These are phyloP conservation scores for Crithidia mellificae DNA, from an alignment of 208 protist species.

Conservation along the genomic window DNA sequence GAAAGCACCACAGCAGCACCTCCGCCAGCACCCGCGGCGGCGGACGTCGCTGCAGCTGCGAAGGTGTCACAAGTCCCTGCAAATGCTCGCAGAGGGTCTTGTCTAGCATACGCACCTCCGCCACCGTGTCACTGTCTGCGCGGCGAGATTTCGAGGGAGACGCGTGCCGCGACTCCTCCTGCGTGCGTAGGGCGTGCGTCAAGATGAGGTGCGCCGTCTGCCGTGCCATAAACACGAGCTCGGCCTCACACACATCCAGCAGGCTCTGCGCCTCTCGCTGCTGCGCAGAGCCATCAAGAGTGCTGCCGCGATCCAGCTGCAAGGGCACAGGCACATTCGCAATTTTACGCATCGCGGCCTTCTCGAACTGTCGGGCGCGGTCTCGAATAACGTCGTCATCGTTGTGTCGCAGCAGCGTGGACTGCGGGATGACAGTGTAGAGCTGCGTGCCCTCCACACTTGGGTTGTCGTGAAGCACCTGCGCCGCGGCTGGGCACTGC, in stretches of 20 bases:
- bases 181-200: slow-evolving; percentile 23
- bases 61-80: slow-evolving; percentile 9
- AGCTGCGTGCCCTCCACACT: slow-evolving; percentile 30
- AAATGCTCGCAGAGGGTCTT: slow-evolving; percentile 23
- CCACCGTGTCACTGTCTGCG: slow-evolving; percentile 21
- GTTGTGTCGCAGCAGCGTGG: slow-evolving; percentile 69
- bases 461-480: slow-evolving; percentile 26
- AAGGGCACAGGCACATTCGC: slow-evolving; percentile 29
- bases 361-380: slow-evolving; percentile 59
- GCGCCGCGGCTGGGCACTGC: slow-evolving; percentile 37
- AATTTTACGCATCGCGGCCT: slow-evolving; percentile 20
- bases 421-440: slow-evolving; percentile 60
- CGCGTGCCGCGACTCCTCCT: slow-evolving; percentile 5
- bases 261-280: slow-evolving; percentile 19
- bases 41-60: neutral
- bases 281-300: neutral
- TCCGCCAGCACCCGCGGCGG: slow-evolving; percentile 37
- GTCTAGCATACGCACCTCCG: slow-evolving; percentile 34
- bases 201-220: slow-evolving; percentile 39
- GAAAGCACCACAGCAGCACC: slow-evolving; percentile 50
- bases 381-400: slow-evolving; percentile 63
- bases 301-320: slow-evolving; percentile 2
- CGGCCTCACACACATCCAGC: slow-evolving; percentile 38
- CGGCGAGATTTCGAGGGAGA: neutral
- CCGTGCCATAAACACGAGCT: slow-evolving; percentile 36